phyloP scores from a whole-genome alignment of 192 early-diverging fungal genomes.

The Phlyctochytrium arcticum region DNA sequence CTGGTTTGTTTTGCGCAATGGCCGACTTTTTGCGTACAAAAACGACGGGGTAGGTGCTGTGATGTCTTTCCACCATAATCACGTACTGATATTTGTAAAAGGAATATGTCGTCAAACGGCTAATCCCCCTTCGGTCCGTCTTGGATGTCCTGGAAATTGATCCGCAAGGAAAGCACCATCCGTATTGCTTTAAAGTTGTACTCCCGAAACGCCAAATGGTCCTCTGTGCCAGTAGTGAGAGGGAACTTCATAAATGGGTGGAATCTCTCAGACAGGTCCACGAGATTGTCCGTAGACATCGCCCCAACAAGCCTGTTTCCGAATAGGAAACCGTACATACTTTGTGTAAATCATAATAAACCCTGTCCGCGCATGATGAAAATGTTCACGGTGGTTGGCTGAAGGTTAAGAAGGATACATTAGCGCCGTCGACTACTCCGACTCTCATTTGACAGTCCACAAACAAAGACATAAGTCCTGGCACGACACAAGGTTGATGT shows the following conservation, averaged over 20 bases:
- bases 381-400: background rate
- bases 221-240: conserved; percentile 19
- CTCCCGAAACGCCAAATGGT: conserved; percentile 35
- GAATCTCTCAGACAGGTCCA: conserved; percentile 24
- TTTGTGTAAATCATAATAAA: too few species aligned
- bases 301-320: too few species aligned
- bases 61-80: background rate
- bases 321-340: too few species aligned
- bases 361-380: too few species aligned
- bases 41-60: conserved; percentile 34
- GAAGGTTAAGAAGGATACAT: conserved; percentile 21
- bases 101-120: conserved; percentile 49
- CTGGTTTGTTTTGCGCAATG: conserved; percentile 48
- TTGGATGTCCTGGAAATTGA: conserved; percentile 47
- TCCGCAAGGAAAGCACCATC: conserved; percentile 26
- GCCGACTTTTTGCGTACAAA: conserved; percentile 40
- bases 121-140: conserved; percentile 36
- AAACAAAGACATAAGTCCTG: too few species aligned
- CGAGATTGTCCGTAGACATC: background rate
- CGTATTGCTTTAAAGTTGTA: conserved; percentile 43
- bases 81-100: conserved; percentile 21
- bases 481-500: too few species aligned
- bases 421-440: conserved; percentile 10
- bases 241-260: conserved; percentile 35
- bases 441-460: conserved; percentile 11